Evolutionary conservation across 2,329 filamentous ascomycete species (phyloP).

Genomic region (Furcasterigmium sp.): DNA sequence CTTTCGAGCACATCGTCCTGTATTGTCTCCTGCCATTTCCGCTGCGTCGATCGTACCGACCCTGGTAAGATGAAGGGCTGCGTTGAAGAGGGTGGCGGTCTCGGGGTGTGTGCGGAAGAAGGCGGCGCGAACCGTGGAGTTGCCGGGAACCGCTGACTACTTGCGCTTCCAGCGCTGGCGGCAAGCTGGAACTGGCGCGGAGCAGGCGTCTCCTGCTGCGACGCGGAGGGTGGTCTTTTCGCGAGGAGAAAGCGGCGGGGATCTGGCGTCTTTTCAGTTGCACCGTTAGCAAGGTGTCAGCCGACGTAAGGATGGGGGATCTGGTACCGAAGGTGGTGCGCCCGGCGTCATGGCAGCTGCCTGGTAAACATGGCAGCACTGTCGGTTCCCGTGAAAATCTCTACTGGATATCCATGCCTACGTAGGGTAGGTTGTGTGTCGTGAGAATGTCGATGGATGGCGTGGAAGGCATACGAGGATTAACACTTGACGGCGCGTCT

Average conservation of each 20-base stretch:
- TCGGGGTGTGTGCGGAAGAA: slow-evolving; percentile 17
- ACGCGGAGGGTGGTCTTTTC: slow-evolving; percentile 23
- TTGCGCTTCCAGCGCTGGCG: neutral
- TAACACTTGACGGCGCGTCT: too few species aligned
- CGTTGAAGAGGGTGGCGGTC: slow-evolving; percentile 6
- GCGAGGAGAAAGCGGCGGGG: slow-evolving; percentile 32
- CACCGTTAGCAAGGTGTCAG: too few species aligned
- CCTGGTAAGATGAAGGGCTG: slow-evolving; percentile 6
- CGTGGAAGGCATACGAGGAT: too few species aligned
- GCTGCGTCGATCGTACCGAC: slow-evolving; percentile 17
- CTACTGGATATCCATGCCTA: too few species aligned
- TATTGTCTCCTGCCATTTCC: slow-evolving; percentile 8
- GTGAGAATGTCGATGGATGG: too few species aligned
- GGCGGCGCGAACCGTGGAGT: slow-evolving; percentile 32
- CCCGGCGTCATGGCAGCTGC: slow-evolving; percentile 2
- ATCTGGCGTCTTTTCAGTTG: slow-evolving; percentile 34
- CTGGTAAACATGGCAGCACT: neutral
- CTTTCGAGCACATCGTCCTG: slow-evolving; percentile 7
- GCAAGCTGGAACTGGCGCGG: slow-evolving; percentile 5
- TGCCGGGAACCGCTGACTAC: slow-evolving; percentile 25
- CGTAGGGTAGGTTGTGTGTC: too few species aligned
- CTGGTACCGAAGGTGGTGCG: neutral
- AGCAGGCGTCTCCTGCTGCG: slow-evolving; percentile 23
- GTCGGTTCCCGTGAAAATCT: too few species aligned
- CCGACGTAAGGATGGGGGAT: neutral